Base-by-base conservation (phyloP, 108 stramenopile species). In the Pseudonitzschia multiseries region DNA sequence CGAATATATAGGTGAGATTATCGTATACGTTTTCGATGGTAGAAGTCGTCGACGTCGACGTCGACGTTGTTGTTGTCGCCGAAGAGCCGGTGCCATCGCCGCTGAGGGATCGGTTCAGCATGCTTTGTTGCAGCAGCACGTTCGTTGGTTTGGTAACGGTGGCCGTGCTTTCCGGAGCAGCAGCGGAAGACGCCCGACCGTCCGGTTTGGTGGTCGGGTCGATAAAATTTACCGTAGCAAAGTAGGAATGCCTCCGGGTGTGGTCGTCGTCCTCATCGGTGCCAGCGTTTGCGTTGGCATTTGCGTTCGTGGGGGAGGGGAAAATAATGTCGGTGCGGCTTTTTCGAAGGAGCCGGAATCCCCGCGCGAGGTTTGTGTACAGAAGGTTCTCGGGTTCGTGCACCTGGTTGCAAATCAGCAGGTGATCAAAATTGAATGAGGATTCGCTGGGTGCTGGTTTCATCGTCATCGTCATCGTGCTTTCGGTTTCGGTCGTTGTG, bases 171-270 rank as follows among this genome's bases (percentile, higher is more conserved):
- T 22, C 70, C 68, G 66, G 14, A 65, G 41, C 43, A 42, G 40
- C 0, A 8, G 41, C 20, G 22, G 46, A 13, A 44, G 66, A 27
- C 48, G 51, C 54, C 70, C 60, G 46, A 40, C 3, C 20, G 48
- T 28, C 21, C 22, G 75, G 54, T 46, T 57, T 75, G 41, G 87
- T 79, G n/a, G 88, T 85, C n/a, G 90, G 90, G 76, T 92, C 90
- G 64, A 92, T 86, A 33, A 92, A 81, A 69, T 87, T 89, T 54
- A 92, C 86, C 15, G 79, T 70, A 5, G 74, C 82, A 69, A 41
- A 73, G 26, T 40, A 67, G 2, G 2, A 6, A 6, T 36, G 2
- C 4, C 36, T 36, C 36, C 4, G 2, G 36, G 4, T 36, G 4
- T 36, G 2, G 36, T 36, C 21, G 10, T 28, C 29, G 15, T 57